A percentile compares a stretch with the other conserved stretches of the same genome.
phyloP scores from a whole-genome alignment of 2,329 filamentous ascomycete genomes.

The Microdochium nivale region DNA sequence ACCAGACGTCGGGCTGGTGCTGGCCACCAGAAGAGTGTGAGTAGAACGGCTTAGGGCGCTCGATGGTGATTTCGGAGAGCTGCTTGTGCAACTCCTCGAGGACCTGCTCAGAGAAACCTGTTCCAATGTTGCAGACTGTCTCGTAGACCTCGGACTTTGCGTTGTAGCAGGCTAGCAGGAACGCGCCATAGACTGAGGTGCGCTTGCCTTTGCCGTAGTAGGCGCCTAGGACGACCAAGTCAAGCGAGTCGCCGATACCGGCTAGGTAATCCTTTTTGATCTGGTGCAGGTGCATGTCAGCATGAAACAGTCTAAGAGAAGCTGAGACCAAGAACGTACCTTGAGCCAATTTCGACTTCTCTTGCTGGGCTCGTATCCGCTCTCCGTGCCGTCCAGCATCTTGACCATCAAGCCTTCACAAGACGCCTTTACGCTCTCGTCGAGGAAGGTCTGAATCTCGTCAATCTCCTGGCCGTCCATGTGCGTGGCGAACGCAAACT shows the following conservation, averaged over 20 bases:
- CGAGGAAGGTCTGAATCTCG: conserved; percentile 84
- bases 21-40: conserved; percentile 73
- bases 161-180: conserved; percentile 93
- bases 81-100: conserved; percentile 78
- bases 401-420: conserved; percentile 99
- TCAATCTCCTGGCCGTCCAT: conserved; percentile 86
- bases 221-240: conserved; percentile 89
- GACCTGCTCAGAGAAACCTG: conserved; percentile 88
- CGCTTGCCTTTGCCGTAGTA: conserved; percentile 95
- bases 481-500: conserved; percentile 82
- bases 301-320: not conserved
- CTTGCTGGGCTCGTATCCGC: conserved; percentile 92
- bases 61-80: conserved; percentile 72
- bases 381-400: conserved; percentile 91
- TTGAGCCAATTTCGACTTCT: conserved; percentile 98
- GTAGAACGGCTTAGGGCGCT: conserved; percentile 91
- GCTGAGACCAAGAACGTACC: conserved; percentile 32
- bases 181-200: conserved; percentile 90
- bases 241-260: conserved; percentile 89
- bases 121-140: conserved; percentile 96
- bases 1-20: conserved; percentile 97
- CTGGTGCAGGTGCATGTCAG: conserved; percentile 29
- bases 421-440: conserved; percentile 90
- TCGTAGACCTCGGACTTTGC: conserved; percentile 73
- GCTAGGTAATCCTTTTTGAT: conserved; percentile 98